A percentile compares a stretch with the other conserved stretches of the same genome.
These are phyloP conservation scores for Saccharomyces pastorianus DNA, from an alignment of 1,139 yeast species.

Conservation along the genomic window DNA sequence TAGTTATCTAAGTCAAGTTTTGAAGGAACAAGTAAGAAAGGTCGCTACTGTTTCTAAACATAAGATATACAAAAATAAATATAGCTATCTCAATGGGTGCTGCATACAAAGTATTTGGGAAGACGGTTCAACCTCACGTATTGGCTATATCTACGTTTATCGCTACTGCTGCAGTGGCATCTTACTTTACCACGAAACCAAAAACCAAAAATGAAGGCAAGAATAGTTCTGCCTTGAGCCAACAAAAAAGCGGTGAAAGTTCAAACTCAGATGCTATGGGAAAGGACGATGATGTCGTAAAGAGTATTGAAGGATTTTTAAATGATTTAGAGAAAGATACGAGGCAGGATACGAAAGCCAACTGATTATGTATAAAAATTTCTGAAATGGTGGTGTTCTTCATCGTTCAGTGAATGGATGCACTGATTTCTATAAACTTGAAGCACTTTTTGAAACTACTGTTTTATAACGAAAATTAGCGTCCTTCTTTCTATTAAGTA, in stretches of 20 bases:
- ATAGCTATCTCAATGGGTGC: constrained; percentile 42
- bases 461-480: background rate
- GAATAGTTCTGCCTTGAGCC: background rate
- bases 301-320: constrained; percentile 1
- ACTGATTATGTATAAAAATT: background rate
- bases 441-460: background rate
- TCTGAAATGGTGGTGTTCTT: background rate
- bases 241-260: background rate
- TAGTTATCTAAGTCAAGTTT: background rate
- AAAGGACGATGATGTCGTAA: constrained; percentile 10
- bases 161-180: constrained; percentile 32
- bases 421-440: background rate
- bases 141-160: constrained; percentile 34
- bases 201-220: constrained; percentile 5
- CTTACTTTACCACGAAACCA: constrained; percentile 20
- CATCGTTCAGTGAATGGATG: background rate
- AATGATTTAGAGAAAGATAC: background rate
- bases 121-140: constrained; percentile 51
- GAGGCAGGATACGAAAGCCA: background rate
- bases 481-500: background rate
- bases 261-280: constrained; percentile 1
- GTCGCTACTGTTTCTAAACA: background rate
- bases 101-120: constrained; percentile 56
- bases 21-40: background rate
- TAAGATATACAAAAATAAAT: background rate